Conservation (phyloP, 345 rosid species). For the Crucihimalaya himalaica region DNA sequence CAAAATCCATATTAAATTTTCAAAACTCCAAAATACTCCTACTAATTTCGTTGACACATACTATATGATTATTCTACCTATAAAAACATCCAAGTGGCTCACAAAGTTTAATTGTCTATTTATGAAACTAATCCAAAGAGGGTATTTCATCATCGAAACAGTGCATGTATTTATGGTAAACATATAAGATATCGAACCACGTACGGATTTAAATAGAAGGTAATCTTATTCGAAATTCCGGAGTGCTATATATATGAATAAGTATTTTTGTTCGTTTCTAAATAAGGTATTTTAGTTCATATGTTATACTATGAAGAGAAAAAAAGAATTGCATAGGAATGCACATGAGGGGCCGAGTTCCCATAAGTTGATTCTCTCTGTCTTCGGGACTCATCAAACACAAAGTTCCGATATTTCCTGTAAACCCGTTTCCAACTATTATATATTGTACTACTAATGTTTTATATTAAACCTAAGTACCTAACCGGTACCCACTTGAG, state of each 20-base stretch:
- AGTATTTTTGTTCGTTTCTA: background rate
- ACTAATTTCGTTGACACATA: slow-evolving; percentile 15
- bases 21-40: background rate
- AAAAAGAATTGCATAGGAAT: slow-evolving; percentile 21
- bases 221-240: background rate
- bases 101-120: background rate
- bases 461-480: background rate
- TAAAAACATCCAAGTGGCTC: slow-evolving; percentile 1
- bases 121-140: background rate
- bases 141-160: background rate
- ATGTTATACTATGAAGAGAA: background rate
- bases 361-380: slow-evolving; percentile 52
- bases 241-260: background rate
- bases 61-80: background rate
- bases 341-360: slow-evolving; percentile 45
- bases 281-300: background rate
- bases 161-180: background rate
- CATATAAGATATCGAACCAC: background rate
- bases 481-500: background rate
- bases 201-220: background rate
- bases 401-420: slow-evolving; percentile 27
- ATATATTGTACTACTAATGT: too few species aligned
- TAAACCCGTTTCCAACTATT: background rate
- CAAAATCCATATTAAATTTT: background rate
- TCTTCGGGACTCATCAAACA: slow-evolving; percentile 55